A percentile compares a stretch with the other conserved stretches of the same genome.
Conservation (phyloP, 2,329 filamentous ascomycete genomes). For the Pyrenochaeta sp. region DNA sequence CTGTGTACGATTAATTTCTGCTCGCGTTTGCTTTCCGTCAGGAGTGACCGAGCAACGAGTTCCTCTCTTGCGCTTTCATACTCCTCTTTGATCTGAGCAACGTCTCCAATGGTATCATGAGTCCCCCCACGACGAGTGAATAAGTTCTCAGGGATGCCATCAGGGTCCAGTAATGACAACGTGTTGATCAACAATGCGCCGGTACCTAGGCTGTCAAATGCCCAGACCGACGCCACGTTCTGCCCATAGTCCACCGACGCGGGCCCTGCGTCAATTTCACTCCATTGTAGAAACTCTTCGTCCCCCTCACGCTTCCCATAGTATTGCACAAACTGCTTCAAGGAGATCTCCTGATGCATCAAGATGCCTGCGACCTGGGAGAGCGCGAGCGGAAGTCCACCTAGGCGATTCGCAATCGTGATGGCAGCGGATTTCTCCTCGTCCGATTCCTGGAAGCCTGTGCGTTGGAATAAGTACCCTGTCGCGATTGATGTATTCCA, state of each 20-base stretch:
- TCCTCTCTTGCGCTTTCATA: background rate
- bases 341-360: background rate
- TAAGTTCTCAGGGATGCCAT: background rate
- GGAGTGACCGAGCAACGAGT: background rate
- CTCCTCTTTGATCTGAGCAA: background rate
- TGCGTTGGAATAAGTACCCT: background rate
- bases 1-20: background rate
- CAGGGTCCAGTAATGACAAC: background rate
- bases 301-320: background rate
- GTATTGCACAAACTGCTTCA: conserved; percentile 6
- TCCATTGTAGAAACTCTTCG: background rate
- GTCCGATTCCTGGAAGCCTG: background rate
- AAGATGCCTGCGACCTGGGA: conserved; percentile 20
- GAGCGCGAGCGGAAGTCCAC: conserved; percentile 20
- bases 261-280: background rate
- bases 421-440: background rate
- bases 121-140: background rate
- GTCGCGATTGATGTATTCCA: conserved; percentile 2
- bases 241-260: background rate
- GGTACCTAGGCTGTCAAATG: background rate
- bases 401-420: conserved; percentile 6
- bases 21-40: background rate
- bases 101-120: background rate
- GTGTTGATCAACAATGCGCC: background rate
- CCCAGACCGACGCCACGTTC: conserved; percentile 6